phyloP scores from a whole-genome alignment of 2,329 filamentous ascomycete species.

The Gaeumannomyces tritici region DNA sequence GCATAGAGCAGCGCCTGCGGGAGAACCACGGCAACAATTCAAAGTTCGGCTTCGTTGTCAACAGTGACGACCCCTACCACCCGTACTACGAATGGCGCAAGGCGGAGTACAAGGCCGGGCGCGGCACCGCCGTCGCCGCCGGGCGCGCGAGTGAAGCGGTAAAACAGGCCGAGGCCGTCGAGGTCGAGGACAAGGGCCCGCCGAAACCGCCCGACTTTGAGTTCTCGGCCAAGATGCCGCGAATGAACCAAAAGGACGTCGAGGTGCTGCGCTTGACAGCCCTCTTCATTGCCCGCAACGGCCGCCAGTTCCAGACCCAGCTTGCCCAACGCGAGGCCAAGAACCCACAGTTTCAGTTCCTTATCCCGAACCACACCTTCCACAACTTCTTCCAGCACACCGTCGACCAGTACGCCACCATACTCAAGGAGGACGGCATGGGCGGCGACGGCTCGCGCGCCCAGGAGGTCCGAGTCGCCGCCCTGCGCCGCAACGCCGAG shows the following conservation, averaged over 20 bases:
- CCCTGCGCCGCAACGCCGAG: conserved; percentile 64
- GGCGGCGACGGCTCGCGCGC: conserved; percentile 58
- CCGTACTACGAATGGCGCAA: conserved; percentile 88
- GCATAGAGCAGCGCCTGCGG: conserved; percentile 76
- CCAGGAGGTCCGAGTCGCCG: conserved; percentile 61
- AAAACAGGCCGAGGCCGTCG: conserved; percentile 36
- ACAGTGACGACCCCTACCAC: conserved; percentile 71
- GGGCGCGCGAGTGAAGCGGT: conserved; percentile 59
- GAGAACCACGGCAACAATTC: conserved; percentile 75
- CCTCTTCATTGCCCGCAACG: conserved; percentile 86
- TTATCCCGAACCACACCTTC: conserved; percentile 89
- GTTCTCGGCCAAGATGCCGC: conserved; percentile 94
- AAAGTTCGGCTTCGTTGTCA: conserved; percentile 89
- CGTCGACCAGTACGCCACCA: conserved; percentile 84
- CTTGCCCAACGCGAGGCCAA: conserved; percentile 80
- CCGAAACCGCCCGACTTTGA: conserved; percentile 78
- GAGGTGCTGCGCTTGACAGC: conserved; percentile 69
- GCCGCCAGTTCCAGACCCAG: conserved; percentile 82
- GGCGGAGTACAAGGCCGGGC: conserved; percentile 72
- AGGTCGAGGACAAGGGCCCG: conserved; percentile 49
- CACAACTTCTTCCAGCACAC: conserved; percentile 92
- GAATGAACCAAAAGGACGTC: conserved; percentile 90
- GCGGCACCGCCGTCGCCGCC: conserved; percentile 69
- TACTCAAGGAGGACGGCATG: conserved; percentile 59
- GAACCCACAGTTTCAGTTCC: conserved; percentile 94